Evolutionary conservation across 1,284 basidiomycete genomes (phyloP).

Genomic region (Exsudoporus floridanus): DNA sequence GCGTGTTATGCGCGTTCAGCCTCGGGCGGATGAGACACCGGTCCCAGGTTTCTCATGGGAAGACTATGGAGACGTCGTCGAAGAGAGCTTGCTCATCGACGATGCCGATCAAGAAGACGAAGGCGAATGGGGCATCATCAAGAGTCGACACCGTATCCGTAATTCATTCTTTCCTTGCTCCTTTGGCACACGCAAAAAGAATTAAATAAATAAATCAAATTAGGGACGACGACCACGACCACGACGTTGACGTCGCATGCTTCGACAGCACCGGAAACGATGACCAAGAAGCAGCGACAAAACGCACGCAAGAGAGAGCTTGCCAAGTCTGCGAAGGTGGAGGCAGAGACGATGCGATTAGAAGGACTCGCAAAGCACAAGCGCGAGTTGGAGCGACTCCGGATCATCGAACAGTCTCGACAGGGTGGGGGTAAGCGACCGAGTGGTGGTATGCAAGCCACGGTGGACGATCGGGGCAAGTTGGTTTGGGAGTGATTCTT

Average conservation of each 20-base stretch:
- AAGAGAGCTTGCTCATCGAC: conserved; percentile 41
- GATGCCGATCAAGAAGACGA: conserved; percentile 53
- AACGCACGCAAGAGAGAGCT: conserved; percentile 61
- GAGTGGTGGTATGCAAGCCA: conserved; percentile 58
- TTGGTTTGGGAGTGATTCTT: conserved; percentile 54
- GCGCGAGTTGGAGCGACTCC: conserved; percentile 53
- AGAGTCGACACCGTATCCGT: conserved; percentile 51
- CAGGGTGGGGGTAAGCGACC: conserved; percentile 31
- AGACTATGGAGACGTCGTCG: conserved; percentile 70
- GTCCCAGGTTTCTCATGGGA: conserved; percentile 68
- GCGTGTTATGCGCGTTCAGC: conserved; percentile 63
- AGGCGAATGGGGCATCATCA: conserved; percentile 71
- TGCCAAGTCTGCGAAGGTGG: conserved; percentile 55
- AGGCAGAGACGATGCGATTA: conserved; percentile 52
- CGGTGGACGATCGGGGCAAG: conserved; percentile 49
- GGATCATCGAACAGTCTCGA: conserved; percentile 51
- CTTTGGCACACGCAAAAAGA: background rate
- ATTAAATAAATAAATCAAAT: background rate
- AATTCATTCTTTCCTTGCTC: conserved; percentile 22
- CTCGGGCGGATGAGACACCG: conserved; percentile 54
- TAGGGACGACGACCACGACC: conserved; percentile 13
- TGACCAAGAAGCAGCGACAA: conserved; percentile 69
- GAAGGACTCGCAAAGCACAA: conserved; percentile 57
- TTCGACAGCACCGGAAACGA: conserved; percentile 41
- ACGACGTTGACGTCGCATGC: conserved; percentile 20